Conservation (phyloP, 2,329 filamentous ascomycete genomes). For the Neofusicoccum laricinum region DNA sequence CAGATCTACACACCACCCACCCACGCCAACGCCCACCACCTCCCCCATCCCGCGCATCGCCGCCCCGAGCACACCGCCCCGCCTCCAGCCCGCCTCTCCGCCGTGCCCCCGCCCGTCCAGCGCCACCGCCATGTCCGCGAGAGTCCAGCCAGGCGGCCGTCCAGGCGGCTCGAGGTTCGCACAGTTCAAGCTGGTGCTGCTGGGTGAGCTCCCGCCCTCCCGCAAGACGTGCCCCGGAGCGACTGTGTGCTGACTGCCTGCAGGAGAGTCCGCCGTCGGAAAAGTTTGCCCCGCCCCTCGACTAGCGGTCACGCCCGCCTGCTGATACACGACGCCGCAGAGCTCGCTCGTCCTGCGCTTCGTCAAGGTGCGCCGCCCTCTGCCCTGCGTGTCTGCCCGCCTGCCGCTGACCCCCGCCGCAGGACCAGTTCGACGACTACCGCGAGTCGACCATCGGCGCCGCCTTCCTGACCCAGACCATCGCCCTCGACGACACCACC, state of each 20-base stretch:
- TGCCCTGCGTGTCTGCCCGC: not conserved
- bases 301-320: constrained; percentile 17
- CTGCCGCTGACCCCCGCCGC: constrained; percentile 17
- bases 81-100: constrained; percentile 20
- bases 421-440: constrained; percentile 99
- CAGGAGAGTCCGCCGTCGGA: constrained; percentile 97
- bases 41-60: constrained; percentile 9
- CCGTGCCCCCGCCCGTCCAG: constrained; percentile 11
- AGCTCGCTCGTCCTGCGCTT: constrained; percentile 97
- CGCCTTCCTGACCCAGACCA: constrained; percentile 97
- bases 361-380: constrained; percentile 68
- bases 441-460: constrained; percentile 97
- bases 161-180: constrained; percentile 76
- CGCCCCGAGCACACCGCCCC: constrained; percentile 5
- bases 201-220: constrained; percentile 63
- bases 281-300: constrained; percentile 62
- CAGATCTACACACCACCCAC: constrained; percentile 17
- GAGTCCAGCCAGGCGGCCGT: constrained; percentile 69
- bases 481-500: constrained; percentile 94
- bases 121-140: constrained; percentile 68
- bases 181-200: constrained; percentile 97
- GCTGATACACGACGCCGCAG: constrained; percentile 48
- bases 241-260: constrained; percentile 24
- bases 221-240: not conserved
- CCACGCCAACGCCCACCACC: constrained; percentile 12